Conservation (phyloP, 2,329 filamentous ascomycete genomes). For the Microcyclospora tardicrescens region DNA sequence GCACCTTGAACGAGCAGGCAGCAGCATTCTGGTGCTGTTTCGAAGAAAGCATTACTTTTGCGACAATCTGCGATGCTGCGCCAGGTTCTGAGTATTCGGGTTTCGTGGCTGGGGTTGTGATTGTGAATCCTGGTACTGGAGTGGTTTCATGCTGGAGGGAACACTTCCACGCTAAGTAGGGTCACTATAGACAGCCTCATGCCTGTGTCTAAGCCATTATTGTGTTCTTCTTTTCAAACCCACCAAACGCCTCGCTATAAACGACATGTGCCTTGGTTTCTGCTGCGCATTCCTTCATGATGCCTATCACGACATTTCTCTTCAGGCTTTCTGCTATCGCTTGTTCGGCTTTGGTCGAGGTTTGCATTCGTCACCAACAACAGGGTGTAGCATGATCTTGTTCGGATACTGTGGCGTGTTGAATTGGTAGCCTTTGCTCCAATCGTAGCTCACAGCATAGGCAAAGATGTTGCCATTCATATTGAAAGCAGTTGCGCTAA, state of each 20-base stretch:
- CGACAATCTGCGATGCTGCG: too few species aligned
- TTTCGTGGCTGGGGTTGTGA: too few species aligned
- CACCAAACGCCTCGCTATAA: constrained; percentile 1
- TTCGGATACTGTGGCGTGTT: constrained; percentile 53
- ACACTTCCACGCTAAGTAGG: too few species aligned
- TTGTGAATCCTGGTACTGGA: too few species aligned
- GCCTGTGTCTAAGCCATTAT: too few species aligned
- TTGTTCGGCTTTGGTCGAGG: constrained; percentile 35
- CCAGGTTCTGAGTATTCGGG: too few species aligned
- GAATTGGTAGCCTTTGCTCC: constrained; percentile 86
- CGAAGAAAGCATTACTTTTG: too few species aligned
- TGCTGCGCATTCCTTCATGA: background rate
- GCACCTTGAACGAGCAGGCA: too few species aligned
- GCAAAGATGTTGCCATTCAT: constrained; percentile 53
- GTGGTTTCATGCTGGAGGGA: too few species aligned
- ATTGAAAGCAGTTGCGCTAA: constrained; percentile 87
- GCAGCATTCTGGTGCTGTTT: too few species aligned
- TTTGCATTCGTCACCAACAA: constrained; percentile 38
- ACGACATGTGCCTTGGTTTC: constrained; percentile 1
- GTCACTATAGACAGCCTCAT: too few species aligned
- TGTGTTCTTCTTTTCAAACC: too few species aligned
- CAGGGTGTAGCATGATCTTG: constrained; percentile 39
- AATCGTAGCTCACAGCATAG: constrained; percentile 82
- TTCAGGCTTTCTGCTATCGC: constrained; percentile 22
- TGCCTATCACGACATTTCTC: background rate